These are phyloP conservation scores for Diaporthe australafricana DNA, from an alignment of 2,329 filamentous ascomycete genomes.

Conservation along the genomic window DNA sequence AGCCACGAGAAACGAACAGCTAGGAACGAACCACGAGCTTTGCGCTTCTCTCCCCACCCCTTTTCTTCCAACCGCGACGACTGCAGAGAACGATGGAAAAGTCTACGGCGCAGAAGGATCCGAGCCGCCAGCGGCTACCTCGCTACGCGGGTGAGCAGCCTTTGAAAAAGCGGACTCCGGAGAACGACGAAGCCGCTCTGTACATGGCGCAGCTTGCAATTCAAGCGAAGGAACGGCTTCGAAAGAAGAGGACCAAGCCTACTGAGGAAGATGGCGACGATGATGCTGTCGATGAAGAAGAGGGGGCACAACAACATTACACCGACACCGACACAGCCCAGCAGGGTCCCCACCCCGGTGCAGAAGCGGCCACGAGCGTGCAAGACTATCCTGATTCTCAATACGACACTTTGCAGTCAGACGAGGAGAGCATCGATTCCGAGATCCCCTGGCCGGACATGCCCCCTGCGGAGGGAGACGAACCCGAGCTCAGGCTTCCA, in stretches of 20 bases:
- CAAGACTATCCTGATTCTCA: accelerated
- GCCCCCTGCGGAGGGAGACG: not conserved
- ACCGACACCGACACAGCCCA: not conserved
- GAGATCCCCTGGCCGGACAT: not conserved
- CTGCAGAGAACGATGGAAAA: not conserved
- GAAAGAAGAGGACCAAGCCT: not conserved
- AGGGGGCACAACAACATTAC: not conserved
- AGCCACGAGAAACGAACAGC: too few relatives aligned
- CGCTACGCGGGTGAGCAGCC: not conserved
- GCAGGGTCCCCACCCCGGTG: too few relatives aligned
- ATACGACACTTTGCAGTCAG: not conserved
- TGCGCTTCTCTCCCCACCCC: too few relatives aligned
- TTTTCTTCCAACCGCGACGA: too few relatives aligned
- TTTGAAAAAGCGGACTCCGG: not conserved
- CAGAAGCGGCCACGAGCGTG: not conserved
- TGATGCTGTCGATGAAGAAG: not conserved
- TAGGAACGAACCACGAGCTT: too few relatives aligned
- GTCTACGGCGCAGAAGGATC: too few relatives aligned
- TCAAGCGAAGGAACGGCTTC: not conserved
- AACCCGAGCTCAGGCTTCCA: not conserved
- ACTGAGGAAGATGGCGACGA: not conserved
- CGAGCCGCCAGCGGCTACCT: not conserved
- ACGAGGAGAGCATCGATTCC: not conserved
- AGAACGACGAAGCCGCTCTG: not conserved
- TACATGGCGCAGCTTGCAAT: not conserved